These are phyloP conservation scores for Cladosporium sp. DNA, from an alignment of 2,329 filamentous ascomycete genomes.

Conservation along the genomic window DNA sequence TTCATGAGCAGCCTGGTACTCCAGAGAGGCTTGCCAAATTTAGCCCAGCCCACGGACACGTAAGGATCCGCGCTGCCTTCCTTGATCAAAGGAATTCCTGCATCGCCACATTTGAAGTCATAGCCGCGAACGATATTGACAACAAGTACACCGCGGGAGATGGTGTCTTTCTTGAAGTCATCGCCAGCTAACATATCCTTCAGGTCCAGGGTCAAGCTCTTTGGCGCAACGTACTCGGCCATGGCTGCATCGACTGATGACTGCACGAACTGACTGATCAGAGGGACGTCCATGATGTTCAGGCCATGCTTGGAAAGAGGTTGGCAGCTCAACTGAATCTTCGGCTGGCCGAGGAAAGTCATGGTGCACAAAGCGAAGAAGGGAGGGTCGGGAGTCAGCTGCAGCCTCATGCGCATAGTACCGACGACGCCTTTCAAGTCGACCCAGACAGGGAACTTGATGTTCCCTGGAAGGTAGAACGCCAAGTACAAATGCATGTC, in stretches of 20 bases:
- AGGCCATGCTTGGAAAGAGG: slow-evolving; percentile 64
- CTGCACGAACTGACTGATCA: slow-evolving; percentile 71
- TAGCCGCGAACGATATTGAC: slow-evolving; percentile 62
- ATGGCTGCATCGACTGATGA: slow-evolving; percentile 68
- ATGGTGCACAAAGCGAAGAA: slow-evolving; percentile 72
- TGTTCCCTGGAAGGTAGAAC: slow-evolving; percentile 60
- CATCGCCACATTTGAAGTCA: slow-evolving; percentile 68
- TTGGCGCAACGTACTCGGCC: slow-evolving; percentile 71
- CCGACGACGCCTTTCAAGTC: slow-evolving; percentile 69
- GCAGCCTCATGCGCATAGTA: slow-evolving; percentile 62
- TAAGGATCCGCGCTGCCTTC: slow-evolving; percentile 64
- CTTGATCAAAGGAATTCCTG: slow-evolving; percentile 55
- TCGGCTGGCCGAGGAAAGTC: slow-evolving; percentile 70
- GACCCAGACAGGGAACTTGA: slow-evolving; percentile 65
- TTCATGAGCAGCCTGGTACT: slow-evolving; percentile 61
- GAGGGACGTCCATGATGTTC: slow-evolving; percentile 70
- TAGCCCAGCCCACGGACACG: slow-evolving; percentile 69
- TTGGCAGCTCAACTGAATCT: slow-evolving; percentile 64
- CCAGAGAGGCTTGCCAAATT: slow-evolving; percentile 66
- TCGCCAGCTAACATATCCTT: slow-evolving; percentile 74
- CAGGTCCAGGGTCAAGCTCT: slow-evolving; percentile 66
- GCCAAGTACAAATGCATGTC: slow-evolving; percentile 69
- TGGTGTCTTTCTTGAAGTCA: slow-evolving; percentile 73
- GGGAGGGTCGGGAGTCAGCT: slow-evolving; percentile 69
- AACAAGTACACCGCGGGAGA: slow-evolving; percentile 59